Percentiles rank a stretch among this genome's conserved stretches.
Evolutionary conservation across 352 stramenopile species (phyloP).

Genomic region (Phytophthora boehmeriae): DNA sequence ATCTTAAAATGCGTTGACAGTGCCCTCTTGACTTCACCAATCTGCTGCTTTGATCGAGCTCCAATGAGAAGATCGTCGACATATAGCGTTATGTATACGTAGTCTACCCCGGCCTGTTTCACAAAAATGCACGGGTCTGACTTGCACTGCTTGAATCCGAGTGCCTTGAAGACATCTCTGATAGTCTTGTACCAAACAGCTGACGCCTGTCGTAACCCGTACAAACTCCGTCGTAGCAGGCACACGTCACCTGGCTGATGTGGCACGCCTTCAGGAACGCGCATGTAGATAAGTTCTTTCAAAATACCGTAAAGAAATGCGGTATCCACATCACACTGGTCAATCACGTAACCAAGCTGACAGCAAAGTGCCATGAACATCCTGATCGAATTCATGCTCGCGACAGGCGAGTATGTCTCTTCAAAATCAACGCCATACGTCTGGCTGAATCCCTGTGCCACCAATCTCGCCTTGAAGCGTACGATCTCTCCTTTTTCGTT

Average conservation of each 20-base stretch:
- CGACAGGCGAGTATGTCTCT: constrained; percentile 33
- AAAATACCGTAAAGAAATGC: constrained; percentile 19
- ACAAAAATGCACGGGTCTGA: constrained; percentile 15
- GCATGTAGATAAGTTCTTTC: constrained; percentile 36
- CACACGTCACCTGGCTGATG: constrained; percentile 20
- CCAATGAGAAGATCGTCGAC: constrained; percentile 19
- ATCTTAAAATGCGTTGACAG: constrained; percentile 7
- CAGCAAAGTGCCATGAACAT: constrained; percentile 30
- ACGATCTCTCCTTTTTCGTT: constrained; percentile 18
- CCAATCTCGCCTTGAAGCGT: constrained; percentile 34
- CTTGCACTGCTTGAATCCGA: constrained; percentile 9
- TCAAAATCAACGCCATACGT: constrained; percentile 24
- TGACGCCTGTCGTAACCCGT: constrained; percentile 44
- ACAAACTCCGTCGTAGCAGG: constrained; percentile 29
- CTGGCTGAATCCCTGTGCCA: constrained; percentile 31
- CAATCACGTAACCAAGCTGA: constrained; percentile 13
- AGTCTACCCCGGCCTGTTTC: background rate
- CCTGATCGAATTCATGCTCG: constrained; percentile 13
- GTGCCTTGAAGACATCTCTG: constrained; percentile 1
- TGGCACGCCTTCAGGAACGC: constrained; percentile 10
- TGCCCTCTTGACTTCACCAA: background rate
- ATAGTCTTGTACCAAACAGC: constrained; percentile 37
- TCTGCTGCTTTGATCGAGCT: background rate
- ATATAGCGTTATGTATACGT: constrained; percentile 16
- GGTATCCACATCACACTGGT: constrained; percentile 35